Evolutionary conservation across 352 stramenopile species (phyloP).

Genomic region (Globisporangium nunn): DNA sequence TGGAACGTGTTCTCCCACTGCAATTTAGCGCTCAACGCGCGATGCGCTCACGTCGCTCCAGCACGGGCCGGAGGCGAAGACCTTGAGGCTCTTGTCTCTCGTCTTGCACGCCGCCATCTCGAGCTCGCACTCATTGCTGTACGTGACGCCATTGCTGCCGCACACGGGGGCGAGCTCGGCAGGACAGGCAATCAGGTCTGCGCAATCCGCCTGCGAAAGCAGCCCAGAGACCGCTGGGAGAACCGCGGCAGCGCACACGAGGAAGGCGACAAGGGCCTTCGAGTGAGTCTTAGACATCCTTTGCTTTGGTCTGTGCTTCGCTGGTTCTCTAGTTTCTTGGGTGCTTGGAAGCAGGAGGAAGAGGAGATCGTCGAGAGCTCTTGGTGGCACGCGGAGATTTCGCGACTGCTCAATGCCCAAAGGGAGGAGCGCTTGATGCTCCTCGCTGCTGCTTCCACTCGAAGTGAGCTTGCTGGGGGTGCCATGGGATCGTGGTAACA

Average conservation of each 20-base stretch:
- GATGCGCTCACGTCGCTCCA: background rate
- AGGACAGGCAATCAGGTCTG: constrained; percentile 3
- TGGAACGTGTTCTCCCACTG: background rate
- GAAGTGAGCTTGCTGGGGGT: too few relatives aligned
- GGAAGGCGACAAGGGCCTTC: background rate
- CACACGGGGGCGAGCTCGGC: constrained; percentile 12
- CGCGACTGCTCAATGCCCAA: too few relatives aligned
- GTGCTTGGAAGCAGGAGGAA: too few relatives aligned
- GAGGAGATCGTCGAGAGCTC: too few relatives aligned
- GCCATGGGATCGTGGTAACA: too few relatives aligned
- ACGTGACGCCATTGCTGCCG: constrained; percentile 16
- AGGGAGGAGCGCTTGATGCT: too few relatives aligned
- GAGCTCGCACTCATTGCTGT: constrained; percentile 16
- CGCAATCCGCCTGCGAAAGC: background rate
- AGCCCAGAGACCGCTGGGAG: background rate
- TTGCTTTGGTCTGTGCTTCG: background rate
- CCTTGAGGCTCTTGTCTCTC: background rate
- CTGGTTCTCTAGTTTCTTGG: background rate
- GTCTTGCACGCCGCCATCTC: constrained; percentile 10
- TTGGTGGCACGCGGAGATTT: too few relatives aligned
- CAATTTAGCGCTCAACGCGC: too few relatives aligned
- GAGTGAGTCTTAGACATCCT: background rate
- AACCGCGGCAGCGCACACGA: background rate
- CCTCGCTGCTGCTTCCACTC: too few relatives aligned
- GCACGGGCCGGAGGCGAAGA: background rate